Conservation (phyloP, 192 early-diverging fungal genomes). For the Radiomyces spectabilis region DNA sequence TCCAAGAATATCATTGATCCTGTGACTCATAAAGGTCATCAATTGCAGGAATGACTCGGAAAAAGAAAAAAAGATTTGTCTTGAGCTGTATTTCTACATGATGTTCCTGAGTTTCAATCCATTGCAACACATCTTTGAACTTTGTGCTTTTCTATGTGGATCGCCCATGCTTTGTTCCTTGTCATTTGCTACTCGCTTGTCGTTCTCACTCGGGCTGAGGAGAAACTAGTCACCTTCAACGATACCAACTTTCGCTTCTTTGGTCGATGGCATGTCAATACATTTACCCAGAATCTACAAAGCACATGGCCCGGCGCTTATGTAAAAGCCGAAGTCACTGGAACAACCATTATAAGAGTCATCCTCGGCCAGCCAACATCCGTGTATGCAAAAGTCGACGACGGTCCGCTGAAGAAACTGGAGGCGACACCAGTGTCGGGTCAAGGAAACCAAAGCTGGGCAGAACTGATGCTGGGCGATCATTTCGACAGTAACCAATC, state of each 20-base stretch:
- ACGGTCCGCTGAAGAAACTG: neutral
- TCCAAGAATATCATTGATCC: too few species aligned
- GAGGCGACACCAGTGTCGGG: neutral
- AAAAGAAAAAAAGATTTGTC: neutral
- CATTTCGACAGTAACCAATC: constrained; percentile 2
- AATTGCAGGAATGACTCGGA: too few species aligned
- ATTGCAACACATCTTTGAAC: neutral
- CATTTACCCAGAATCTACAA: constrained; percentile 6
- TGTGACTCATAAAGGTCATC: too few species aligned
- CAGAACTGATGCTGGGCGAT: neutral
- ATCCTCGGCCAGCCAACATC: neutral
- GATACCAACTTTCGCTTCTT: constrained; percentile 11
- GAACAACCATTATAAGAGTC: neutral
- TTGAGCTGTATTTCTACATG: too few species aligned
- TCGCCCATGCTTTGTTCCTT: neutral
- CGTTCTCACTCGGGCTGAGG: neutral
- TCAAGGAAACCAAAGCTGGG: neutral
- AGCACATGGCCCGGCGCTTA: constrained; percentile 25
- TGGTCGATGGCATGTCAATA: constrained; percentile 16
- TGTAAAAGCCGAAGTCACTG: constrained; percentile 5
- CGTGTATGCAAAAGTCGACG: constrained; percentile 2
- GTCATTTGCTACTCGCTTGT: neutral
- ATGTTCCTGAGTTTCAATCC: too few species aligned
- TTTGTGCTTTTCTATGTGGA: neutral
- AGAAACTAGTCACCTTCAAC: constrained; percentile 1